Conservation (phyloP, 208 protist species). For the Trichomonas vaginalis region DNA sequence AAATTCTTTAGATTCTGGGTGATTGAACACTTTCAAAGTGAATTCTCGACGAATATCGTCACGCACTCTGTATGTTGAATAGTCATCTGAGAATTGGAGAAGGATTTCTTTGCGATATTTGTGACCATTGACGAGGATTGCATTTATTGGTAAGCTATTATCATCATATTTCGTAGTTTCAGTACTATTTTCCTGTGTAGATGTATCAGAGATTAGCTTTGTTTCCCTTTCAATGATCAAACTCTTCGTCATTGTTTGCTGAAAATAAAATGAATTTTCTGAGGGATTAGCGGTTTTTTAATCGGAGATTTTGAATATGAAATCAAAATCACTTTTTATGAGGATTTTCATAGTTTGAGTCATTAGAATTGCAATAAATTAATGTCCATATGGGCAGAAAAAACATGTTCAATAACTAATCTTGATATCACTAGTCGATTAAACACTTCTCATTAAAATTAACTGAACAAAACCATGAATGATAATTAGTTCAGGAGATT, state of each 20-base stretch:
- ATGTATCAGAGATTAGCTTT: no score
- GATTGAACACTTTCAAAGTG: neutral
- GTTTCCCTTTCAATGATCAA: neutral
- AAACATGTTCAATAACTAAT: no score
- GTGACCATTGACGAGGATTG: neutral
- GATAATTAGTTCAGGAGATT: no score
- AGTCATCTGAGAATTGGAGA: neutral
- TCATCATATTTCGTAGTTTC: neutral
- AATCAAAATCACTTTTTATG: neutral
- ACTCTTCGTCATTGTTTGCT: neutral
- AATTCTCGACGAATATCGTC: neutral
- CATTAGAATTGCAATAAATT: no score
- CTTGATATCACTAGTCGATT: no score
- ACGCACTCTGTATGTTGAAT: neutral
- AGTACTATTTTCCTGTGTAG: neutral
- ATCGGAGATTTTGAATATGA: neutral
- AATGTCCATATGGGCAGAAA: no score
- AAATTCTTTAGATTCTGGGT: neutral
- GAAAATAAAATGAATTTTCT: neutral
- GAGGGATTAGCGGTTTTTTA: neutral
- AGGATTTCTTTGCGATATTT: neutral
- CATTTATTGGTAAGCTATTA: neutral
- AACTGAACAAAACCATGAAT: no score
- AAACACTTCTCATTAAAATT: no score
- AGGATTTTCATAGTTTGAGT: no score